Evolutionary conservation across 2,329 filamentous ascomycete species (phyloP).

Genomic region (Ophiostoma perfectum): DNA sequence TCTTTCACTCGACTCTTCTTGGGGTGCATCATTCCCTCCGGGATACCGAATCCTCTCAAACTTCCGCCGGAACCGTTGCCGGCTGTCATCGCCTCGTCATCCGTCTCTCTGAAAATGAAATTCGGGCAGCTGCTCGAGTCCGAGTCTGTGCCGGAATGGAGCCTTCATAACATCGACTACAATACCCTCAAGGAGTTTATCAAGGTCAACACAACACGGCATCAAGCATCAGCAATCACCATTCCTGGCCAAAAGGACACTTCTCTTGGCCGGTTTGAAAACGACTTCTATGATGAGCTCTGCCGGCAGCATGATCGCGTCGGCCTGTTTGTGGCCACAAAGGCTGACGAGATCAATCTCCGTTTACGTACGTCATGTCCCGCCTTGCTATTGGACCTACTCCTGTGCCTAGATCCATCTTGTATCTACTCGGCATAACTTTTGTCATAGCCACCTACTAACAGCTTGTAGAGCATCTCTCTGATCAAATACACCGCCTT

Average conservation of each 20-base stretch:
- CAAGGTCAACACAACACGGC: slow-evolving; percentile 69
- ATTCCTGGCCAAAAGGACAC: slow-evolving; percentile 67
- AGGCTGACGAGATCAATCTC: slow-evolving; percentile 69
- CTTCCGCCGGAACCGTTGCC: not conserved
- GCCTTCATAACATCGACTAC: slow-evolving; percentile 81
- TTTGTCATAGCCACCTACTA: not conserved
- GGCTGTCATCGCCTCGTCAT: not conserved
- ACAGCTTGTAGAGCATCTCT: slow-evolving; percentile 42
- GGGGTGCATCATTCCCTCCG: too few relatives aligned
- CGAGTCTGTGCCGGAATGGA: slow-evolving; percentile 78
- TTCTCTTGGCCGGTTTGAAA: slow-evolving; percentile 59
- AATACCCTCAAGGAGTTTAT: slow-evolving; percentile 81
- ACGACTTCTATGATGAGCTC: slow-evolving; percentile 66
- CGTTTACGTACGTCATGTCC: slow-evolving; percentile 53
- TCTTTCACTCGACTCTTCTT: too few relatives aligned
- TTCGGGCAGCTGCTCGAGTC: slow-evolving; percentile 68
- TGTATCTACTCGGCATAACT: too few relatives aligned
- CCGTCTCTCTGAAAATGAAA: slow-evolving; percentile 51
- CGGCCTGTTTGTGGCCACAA: slow-evolving; percentile 72
- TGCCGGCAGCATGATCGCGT: slow-evolving; percentile 70
- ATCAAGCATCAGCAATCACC: slow-evolving; percentile 62
- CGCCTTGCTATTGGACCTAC: not conserved
- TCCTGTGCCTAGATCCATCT: not conserved
- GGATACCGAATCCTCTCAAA: too few relatives aligned
- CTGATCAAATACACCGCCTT: slow-evolving; percentile 44